Evolutionary conservation across 2,329 filamentous ascomycete genomes (phyloP).

Genomic region (Ascochyta viciae-villosae): DNA sequence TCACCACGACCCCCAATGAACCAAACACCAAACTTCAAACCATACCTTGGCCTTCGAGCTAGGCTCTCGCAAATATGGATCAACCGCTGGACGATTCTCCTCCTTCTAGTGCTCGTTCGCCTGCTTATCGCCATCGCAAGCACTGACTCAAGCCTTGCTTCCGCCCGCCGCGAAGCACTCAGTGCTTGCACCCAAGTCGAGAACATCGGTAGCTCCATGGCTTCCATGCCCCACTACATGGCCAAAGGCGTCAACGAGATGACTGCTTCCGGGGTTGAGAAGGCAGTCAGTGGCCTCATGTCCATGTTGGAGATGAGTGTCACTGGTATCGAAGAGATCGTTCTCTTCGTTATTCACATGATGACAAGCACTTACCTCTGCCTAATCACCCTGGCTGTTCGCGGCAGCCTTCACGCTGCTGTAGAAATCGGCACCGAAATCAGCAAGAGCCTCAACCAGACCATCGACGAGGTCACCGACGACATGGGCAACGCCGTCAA

Average conservation of each 20-base stretch:
- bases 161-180: conserved; percentile 81
- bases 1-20: conserved; percentile 64
- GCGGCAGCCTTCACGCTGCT: conserved; percentile 77
- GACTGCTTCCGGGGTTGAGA: conserved; percentile 79
- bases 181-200: conserved; percentile 92
- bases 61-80: conserved; percentile 96
- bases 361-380: conserved; percentile 90
- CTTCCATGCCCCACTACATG: conserved; percentile 97
- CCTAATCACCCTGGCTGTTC: conserved; percentile 82
- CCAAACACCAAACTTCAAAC: conserved; percentile 76
- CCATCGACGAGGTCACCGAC: conserved; percentile 65
- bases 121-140: conserved; percentile 77
- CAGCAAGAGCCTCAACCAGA: conserved; percentile 66
- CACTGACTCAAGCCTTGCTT: conserved; percentile 75
- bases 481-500: conserved; percentile 53
- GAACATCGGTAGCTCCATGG: conserved; percentile 91
- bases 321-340: conserved; percentile 83
- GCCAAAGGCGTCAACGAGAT: conserved; percentile 87
- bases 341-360: conserved; percentile 92
- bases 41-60: conserved; percentile 88
- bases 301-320: conserved; percentile 79
- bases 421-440: conserved; percentile 68
- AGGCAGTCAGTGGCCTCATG: conserved; percentile 80
- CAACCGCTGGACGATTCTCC: conserved; percentile 93
- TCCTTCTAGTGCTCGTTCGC: conserved; percentile 83